Evolutionary conservation across 2,329 filamentous ascomycete species (phyloP), one percentile per base, ranked within the genome.

Genomic region (Aciculosporium take): DNA sequence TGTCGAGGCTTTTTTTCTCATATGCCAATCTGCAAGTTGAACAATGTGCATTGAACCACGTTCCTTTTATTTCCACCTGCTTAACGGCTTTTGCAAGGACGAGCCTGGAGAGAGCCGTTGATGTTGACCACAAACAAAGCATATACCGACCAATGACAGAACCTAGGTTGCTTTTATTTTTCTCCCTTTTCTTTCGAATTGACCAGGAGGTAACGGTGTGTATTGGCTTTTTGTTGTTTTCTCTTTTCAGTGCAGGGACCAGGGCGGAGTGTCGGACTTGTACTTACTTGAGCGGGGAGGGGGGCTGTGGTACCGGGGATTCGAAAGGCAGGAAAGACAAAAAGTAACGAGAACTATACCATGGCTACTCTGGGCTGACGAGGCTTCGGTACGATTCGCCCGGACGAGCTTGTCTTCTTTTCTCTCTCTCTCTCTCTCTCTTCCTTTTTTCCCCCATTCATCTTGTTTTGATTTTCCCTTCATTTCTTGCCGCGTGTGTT

Each of bases 91-190:
- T 66, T 60, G 59, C 60, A 61, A 60, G 59, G 56, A 60, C 51
- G 55, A 61, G 61, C 56, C 66, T 66, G 2, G 20, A 66, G 62
- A 66, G 61, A 67, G 54, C 56, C 60, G 63, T 57, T 62, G 57
- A 56, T 57, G 55, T 64, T 63, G 64, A 60, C 58, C 58, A 62
- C 60, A 20, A 61, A 27, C 41, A 25, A 33, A 39, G 34, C 25
- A 40, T 64, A 24, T 24, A 34, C 21, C 21, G 15, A 51, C 57
- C 63, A 60, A 15, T n/a, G 18, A 25, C 55, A 60, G 61, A 58
- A 61, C 58, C 64, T 56, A 51, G 54, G 53, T 56, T 58, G 51
- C 61, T 61, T 55, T 36, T 36, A 24, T 36, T 36, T 24, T 17
- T 35, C 15, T 35, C 18, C 5, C 9, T 18, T 18, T 31, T 13